Base-by-base conservation (phyloP, 2,329 filamentous ascomycete genomes). In the Phaeosphaeriaceae sp. region DNA sequence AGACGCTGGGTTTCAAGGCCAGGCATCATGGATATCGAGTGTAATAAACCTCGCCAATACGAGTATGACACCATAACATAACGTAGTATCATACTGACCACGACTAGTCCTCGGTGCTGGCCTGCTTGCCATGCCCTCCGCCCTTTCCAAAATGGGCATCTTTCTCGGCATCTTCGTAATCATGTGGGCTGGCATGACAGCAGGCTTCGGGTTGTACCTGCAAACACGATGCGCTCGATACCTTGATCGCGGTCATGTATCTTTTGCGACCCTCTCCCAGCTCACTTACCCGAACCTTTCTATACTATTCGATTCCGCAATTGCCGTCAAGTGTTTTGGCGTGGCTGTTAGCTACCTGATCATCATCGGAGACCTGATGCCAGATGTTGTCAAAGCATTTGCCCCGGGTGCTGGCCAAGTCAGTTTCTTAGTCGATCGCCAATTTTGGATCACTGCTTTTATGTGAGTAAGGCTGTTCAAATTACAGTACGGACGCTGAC, bases 331-430 rank as follows among this genome's bases (percentile, higher is more conserved):
- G 73, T 99, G 94, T 75, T 99, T 99, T 70, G 94, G 94, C 30
- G 94, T 99, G 8, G 94, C 90, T 17, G 90, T 97, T 51, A 97
- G 92, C 64, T 99, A 99, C 76, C 84, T 99, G 64, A 99, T 99
- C 68, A 97, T 99, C 67, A 97, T 99, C 62, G 94, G 94, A 42
- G 94, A 99, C 72, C 79, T 99, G 55, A 99, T 99, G 94, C 94
- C 94, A 1, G 93, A 92, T 32, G 94, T 99, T 8, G 86, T 94
- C 18, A 78, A 85, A 52, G 94, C 92, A 4, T 93, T 99, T 73
- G 84, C 85, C 53, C 81, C 83, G 39, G 77, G 79, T 41, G 83
- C 83, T 16, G 83, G 81, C 15, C 80, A 83, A 2, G 77, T 88
- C 36, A 82, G 85, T 1, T 97, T 93, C 67, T 76, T 97, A 56